Base-by-base conservation (phyloP, 2,329 filamentous ascomycete genomes). In the Colletotrichum sp. region DNA sequence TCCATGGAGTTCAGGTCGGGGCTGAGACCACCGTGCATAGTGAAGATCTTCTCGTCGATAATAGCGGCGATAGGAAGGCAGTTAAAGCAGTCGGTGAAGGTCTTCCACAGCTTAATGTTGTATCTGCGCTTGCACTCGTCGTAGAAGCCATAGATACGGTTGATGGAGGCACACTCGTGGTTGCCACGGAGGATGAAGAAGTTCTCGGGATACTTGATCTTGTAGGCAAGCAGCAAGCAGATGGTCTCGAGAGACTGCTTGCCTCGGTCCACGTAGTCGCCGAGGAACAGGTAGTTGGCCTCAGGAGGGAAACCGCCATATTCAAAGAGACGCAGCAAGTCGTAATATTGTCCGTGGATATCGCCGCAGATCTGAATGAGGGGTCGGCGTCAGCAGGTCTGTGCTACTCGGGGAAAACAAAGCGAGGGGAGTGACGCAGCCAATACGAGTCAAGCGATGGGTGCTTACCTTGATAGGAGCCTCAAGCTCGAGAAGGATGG, bases 71-170 rank as follows among this genome's bases (percentile, higher is more conserved):
- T 98, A 64, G 96, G 96, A 83, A 98, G 88, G 88, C 96, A 98
- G 91, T 99, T 99, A 92, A 99, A 99, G 91, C 96, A 98, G 86
- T 99, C 96, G 78, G 96, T 98, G 85, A 99, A 98, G 2, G 96
- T 98, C 92, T 99, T 99, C 96, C 96, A 98, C 77, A 98, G 91
- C 92, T 98, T 98, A 90, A 98, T 98, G 88, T 98, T 99, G 89
- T 98, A 98, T 81, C 96, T 92, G 84, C 97, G 94, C 91, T 99
- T 99, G 93, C 96, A 99, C 88, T 99, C 96, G 83, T 99, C 97
- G 90, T 99, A 99, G 90, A 99, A 99, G 76, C 97, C 97, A 86
- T 99, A 99, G 87, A 98, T 98, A 83, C 97, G 95, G 89, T 98
- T 99, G 90, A 99, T 98, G 69, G 95, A 98, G 75, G 97, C 97